phyloP scores from a whole-genome alignment of 768 basidiomycete species.

The Amanita subjunquillea region DNA sequence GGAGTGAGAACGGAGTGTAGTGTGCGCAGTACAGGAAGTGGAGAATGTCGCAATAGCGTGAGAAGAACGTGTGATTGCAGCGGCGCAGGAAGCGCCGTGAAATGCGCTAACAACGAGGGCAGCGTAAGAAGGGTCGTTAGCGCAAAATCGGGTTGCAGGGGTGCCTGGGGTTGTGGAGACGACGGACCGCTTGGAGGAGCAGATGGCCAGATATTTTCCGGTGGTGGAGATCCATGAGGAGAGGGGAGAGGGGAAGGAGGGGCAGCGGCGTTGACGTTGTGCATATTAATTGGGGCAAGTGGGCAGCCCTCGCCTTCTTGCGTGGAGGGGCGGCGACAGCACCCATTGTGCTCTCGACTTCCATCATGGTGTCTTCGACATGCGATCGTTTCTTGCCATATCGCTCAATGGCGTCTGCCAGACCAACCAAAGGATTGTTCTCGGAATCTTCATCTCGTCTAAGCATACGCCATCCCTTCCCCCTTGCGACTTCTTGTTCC shows the following conservation, averaged over 20 bases:
- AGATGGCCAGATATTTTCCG: slow-evolving; percentile 69
- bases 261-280: slow-evolving; percentile 62
- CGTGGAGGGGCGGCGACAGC: slow-evolving; percentile 49
- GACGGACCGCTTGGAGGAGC: slow-evolving; percentile 73
- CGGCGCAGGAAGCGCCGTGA: slow-evolving; percentile 65
- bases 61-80: slow-evolving; percentile 92
- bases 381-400: slow-evolving; percentile 82
- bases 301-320: slow-evolving; percentile 66
- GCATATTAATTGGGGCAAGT: slow-evolving; percentile 51
- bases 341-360: slow-evolving; percentile 32
- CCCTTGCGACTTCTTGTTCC: slow-evolving; percentile 55
- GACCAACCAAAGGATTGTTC: slow-evolving; percentile 42
- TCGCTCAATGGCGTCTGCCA: slow-evolving; percentile 75
- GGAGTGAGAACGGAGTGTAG: slow-evolving; percentile 83
- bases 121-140: slow-evolving; percentile 81
- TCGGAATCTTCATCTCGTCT: slow-evolving; percentile 51
- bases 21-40: slow-evolving; percentile 83
- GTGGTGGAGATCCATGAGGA: slow-evolving; percentile 75
- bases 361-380: slow-evolving; percentile 42
- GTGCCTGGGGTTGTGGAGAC: slow-evolving; percentile 58
- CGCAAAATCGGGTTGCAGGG: slow-evolving; percentile 73
- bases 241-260: slow-evolving; percentile 82
- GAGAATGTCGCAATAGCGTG: slow-evolving; percentile 84
- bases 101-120: slow-evolving; percentile 74
- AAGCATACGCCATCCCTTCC: slow-evolving; percentile 69